Base-by-base conservation (phyloP, 2,329 filamentous ascomycete genomes). In the Paracamarosporium sp. region DNA sequence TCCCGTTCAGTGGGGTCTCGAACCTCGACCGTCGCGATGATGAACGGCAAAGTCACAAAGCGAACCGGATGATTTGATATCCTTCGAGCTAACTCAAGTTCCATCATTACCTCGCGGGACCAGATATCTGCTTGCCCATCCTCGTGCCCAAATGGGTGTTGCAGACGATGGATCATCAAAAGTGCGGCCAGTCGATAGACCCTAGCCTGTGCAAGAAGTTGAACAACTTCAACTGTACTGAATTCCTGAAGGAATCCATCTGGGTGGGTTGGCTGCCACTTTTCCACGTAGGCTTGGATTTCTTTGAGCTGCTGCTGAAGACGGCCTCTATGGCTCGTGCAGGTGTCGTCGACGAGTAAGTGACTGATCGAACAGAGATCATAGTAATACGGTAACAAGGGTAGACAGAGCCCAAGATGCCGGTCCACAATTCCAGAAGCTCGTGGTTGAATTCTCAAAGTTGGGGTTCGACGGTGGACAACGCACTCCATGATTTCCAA, bases 401-500 rank as follows among this genome's bases (percentile, higher is more conserved):
- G 35, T 4, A 55, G 38, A 40, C 43, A 50, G 9, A 58, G 50
- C 3, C 56, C 56, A 22, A 58, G 41, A 40, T 55, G 56, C 13
- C 50, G 56, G 22, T 58, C 56, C 13, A 58, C 38, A 27, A 28
- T n/a, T 30, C 24, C 28, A 5, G 44, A 33, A 13, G 35, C 33
- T n/a, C 17, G 56, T 13, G 45, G 45, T 36, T 40, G 45, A 9
- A 58, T 36, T 17, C 50, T 50, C 24, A 58, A 22, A n/a, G 56
- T 58, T 20, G 56, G 56, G 17, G 28, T 58, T 25, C 45, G 50
- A 20, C 56, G 56, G 43, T 45, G 27, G 24, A 58, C 51, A 13
- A 58, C n/a, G 43, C 56, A 58, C 12, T 58, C 56, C 56, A 54
- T 58, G 36, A 45, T 58, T 36, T 58, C 56, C 6, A 58, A 22